Evolutionary conservation across 2,329 filamentous ascomycete genomes (phyloP).

Genomic region (Hirsutella rhossiliensis): DNA sequence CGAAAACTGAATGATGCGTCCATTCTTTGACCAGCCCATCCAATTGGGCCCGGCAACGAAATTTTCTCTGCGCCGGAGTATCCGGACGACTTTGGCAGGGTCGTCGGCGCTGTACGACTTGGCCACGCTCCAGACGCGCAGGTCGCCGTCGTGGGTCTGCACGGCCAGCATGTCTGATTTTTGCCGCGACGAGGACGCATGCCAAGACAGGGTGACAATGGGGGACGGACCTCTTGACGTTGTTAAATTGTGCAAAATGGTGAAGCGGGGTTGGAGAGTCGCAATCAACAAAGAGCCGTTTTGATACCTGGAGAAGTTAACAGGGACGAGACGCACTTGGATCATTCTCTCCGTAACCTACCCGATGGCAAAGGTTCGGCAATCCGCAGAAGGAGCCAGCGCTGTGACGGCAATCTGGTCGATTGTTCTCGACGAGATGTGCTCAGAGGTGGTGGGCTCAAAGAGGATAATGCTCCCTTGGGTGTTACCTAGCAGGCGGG

Average conservation of each 20-base stretch:
- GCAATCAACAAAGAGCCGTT: slow-evolving; percentile 91
- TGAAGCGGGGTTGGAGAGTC: slow-evolving; percentile 81
- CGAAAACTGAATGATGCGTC: slow-evolving; percentile 83
- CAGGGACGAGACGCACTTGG: neutral
- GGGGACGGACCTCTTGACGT: slow-evolving; percentile 76
- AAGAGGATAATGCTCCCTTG: slow-evolving; percentile 92
- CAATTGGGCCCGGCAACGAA: slow-evolving; percentile 71
- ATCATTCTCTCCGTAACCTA: slow-evolving; percentile 23
- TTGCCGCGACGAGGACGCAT: slow-evolving; percentile 88
- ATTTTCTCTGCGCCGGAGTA: slow-evolving; percentile 69
- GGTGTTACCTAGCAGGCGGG: slow-evolving; percentile 54
- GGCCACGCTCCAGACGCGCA: slow-evolving; percentile 92
- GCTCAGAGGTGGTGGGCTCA: slow-evolving; percentile 84
- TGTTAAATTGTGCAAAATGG: slow-evolving; percentile 82
- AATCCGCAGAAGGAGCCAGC: slow-evolving; percentile 78
- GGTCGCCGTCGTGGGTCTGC: slow-evolving; percentile 81
- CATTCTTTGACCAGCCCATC: slow-evolving; percentile 98
- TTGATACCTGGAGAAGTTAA: slow-evolving; percentile 56
- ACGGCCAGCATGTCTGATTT: slow-evolving; percentile 97
- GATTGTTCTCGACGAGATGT: slow-evolving; percentile 81
- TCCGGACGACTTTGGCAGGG: slow-evolving; percentile 76
- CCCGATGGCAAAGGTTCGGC: slow-evolving; percentile 93
- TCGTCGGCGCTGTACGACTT: slow-evolving; percentile 64
- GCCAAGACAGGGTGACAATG: slow-evolving; percentile 82
- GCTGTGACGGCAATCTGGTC: slow-evolving; percentile 90